phyloP scores from a whole-genome alignment of 1,284 basidiomycete genomes.

The Limonomyces culmigenus region DNA sequence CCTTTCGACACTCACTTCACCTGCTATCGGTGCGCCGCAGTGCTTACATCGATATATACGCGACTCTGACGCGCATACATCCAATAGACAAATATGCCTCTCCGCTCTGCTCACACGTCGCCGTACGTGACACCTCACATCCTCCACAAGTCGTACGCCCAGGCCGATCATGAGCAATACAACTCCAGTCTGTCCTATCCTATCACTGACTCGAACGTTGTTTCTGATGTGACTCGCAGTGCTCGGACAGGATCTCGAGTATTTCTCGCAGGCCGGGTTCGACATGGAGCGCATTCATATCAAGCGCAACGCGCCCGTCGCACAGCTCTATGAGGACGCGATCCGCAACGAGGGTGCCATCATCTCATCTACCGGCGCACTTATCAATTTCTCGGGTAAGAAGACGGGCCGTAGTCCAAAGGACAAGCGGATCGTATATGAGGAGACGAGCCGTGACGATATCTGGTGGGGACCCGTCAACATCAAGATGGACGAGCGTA shows the following conservation, averaged over 20 bases:
- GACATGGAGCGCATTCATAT: conserved; percentile 85
- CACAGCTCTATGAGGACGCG: conserved; percentile 95
- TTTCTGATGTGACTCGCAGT: conserved; percentile 24
- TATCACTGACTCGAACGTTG: conserved; percentile 2
- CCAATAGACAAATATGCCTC: no score
- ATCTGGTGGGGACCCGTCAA: conserved; percentile 99
- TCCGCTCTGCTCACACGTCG: conserved; percentile 37
- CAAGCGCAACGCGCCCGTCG: conserved; percentile 92
- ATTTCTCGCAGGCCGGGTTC: conserved; percentile 98
- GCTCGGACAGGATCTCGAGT: conserved; percentile 84
- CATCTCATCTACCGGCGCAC: conserved; percentile 87
- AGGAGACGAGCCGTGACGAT: conserved; percentile 93
- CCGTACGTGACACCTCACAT: conserved; percentile 77
- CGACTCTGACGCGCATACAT: no score
- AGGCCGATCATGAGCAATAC: conserved; percentile 39
- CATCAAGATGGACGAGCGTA: conserved; percentile 97
- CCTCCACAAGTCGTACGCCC: conserved; percentile 68
- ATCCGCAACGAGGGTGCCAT: conserved; percentile 96
- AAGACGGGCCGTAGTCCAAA: conserved; percentile 98
- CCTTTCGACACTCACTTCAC: no score
- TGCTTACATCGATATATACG: no score
- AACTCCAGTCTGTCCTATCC: conserved; percentile 2
- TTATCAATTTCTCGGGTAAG: conserved; percentile 99
- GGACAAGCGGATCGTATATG: conserved; percentile 99
- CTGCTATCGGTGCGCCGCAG: no score